Evolutionary conservation across 352 stramenopile species (phyloP).

Genomic region (Pythium apleroticum): DNA sequence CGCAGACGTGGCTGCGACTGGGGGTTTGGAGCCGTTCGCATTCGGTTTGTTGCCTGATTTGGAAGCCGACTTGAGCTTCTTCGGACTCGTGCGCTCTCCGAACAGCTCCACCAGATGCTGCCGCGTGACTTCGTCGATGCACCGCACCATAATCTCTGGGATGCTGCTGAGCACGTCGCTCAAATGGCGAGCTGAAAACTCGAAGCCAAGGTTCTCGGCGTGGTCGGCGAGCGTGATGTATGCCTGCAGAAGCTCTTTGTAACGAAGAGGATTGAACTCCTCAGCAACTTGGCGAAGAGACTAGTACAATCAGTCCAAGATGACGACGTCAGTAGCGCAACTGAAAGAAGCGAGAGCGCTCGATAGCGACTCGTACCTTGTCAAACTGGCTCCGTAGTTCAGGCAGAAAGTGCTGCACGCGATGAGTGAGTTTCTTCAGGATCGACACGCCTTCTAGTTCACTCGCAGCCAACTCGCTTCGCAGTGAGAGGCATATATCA

Average conservation of each 20-base stretch:
- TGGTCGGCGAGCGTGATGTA: constrained; percentile 80
- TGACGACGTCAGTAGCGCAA: background rate
- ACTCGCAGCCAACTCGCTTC: constrained; percentile 40
- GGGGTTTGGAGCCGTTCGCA: background rate
- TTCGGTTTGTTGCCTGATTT: constrained; percentile 15
- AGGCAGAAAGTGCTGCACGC: constrained; percentile 75
- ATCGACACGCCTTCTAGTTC: constrained; percentile 59
- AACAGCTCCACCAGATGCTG: constrained; percentile 49
- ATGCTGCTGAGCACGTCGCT: constrained; percentile 75
- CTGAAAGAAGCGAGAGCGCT: no score
- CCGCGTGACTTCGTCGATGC: constrained; percentile 67
- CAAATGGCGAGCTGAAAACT: constrained; percentile 70
- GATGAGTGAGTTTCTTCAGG: constrained; percentile 56
- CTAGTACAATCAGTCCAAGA: constrained; percentile 26
- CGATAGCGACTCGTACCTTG: constrained; percentile 36
- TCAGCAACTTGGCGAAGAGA: constrained; percentile 70
- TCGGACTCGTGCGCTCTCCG: constrained; percentile 38
- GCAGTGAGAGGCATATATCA: constrained; percentile 68
- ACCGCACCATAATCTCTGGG: constrained; percentile 76
- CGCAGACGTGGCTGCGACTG: constrained; percentile 3
- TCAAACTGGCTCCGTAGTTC: constrained; percentile 74
- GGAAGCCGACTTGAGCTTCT: constrained; percentile 32
- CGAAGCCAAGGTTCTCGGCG: constrained; percentile 72
- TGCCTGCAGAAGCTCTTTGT: constrained; percentile 81
- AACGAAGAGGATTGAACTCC: constrained; percentile 66